Evolutionary conservation across 2,329 filamentous ascomycete genomes (phyloP).

Genomic region (Aspergillus ochraceoroseus): DNA sequence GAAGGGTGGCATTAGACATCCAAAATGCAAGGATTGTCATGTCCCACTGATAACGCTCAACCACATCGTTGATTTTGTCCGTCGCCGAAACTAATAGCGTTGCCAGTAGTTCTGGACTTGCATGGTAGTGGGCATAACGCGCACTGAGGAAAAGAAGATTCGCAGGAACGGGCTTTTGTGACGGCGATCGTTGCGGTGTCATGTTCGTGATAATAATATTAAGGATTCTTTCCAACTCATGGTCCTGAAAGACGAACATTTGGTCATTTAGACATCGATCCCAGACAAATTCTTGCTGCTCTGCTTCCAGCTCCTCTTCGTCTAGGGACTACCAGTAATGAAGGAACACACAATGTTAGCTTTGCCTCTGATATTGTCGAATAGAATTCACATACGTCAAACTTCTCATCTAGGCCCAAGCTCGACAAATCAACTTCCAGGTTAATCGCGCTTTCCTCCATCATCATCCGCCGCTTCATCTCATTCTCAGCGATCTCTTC

Average conservation of each 20-base stretch:
- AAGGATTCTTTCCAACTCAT: constrained; percentile 83
- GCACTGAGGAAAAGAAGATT: constrained; percentile 96
- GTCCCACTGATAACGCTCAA: constrained; percentile 96
- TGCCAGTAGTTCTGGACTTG: constrained; percentile 75
- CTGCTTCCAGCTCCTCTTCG: constrained; percentile 83
- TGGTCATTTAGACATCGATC: constrained; percentile 90
- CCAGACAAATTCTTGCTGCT: constrained; percentile 94
- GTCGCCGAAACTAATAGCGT: constrained; percentile 79
- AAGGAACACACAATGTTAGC: constrained; percentile 5
- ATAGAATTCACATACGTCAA: constrained; percentile 60
- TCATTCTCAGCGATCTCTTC: constrained; percentile 97
- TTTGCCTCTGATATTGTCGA: not conserved
- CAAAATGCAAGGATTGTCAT: constrained; percentile 99
- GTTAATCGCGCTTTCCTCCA: constrained; percentile 98
- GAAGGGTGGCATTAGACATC: constrained; percentile 92
- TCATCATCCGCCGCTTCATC: constrained; percentile 85
- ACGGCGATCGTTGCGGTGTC: constrained; percentile 89
- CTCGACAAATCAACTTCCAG: constrained; percentile 95
- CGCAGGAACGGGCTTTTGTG: constrained; percentile 95
- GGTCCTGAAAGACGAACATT: constrained; percentile 99
- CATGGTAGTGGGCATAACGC: constrained; percentile 93
- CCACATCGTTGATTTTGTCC: constrained; percentile 93
- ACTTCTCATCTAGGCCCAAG: constrained; percentile 89
- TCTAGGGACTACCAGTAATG: constrained; percentile 51
- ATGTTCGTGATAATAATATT: constrained; percentile 97